These are phyloP conservation scores for Zygotorulaspora florentina DNA, from an alignment of 805 yeast genomes.

Conservation along the genomic window DNA sequence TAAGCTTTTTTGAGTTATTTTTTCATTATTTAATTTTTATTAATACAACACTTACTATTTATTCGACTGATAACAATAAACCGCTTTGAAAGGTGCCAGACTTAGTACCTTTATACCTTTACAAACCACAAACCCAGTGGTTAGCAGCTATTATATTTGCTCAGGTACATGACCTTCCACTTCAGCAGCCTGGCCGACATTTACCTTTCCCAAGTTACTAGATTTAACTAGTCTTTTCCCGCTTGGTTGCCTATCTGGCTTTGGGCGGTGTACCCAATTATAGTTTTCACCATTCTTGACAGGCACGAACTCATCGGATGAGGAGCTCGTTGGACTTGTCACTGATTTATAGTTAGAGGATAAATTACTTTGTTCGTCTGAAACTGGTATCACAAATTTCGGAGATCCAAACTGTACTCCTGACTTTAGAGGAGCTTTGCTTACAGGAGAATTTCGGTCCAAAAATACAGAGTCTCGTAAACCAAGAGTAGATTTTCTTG, in stretches of 20 bases:
- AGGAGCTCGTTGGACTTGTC: conserved; percentile 20
- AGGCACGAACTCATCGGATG: conserved; percentile 34
- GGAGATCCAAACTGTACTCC: conserved; percentile 4
- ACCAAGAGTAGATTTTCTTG: conserved; percentile 39
- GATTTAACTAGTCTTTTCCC: conserved; percentile 38
- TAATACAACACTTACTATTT: neutral
- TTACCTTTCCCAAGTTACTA: conserved; percentile 34
- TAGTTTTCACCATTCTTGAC: conserved; percentile 32
- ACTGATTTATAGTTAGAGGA: conserved; percentile 10
- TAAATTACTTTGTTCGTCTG: conserved; percentile 13
- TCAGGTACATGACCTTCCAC: conserved; percentile 33
- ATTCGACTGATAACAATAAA: neutral
- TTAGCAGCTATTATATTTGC: conserved; percentile 18
- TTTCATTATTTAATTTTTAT: neutral
- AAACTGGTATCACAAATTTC: conserved; percentile 10
- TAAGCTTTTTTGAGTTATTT: neutral
- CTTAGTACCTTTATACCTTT: neutral
- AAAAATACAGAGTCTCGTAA: conserved; percentile 42
- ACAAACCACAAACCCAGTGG: neutral
- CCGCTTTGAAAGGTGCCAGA: neutral
- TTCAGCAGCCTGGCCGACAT: conserved; percentile 32
- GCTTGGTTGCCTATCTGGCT: conserved; percentile 28
- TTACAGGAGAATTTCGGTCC: conserved; percentile 13
- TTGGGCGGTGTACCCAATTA: conserved; percentile 30
- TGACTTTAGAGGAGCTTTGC: neutral